These are phyloP conservation scores for Alternaria panax DNA, from an alignment of 2,329 filamentous ascomycete genomes.

Conservation along the genomic window DNA sequence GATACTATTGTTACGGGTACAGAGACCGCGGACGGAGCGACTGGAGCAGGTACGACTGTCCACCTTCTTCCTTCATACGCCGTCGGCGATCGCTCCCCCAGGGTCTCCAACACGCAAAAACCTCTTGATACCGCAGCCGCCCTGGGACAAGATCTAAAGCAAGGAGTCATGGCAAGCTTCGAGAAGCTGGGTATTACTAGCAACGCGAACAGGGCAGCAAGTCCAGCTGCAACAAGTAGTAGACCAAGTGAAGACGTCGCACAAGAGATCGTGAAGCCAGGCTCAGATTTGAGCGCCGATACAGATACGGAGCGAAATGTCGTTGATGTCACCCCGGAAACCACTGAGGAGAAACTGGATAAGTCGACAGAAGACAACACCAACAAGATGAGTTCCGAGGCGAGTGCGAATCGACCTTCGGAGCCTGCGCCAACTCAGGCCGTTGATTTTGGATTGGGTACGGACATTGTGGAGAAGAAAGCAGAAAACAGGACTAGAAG, in stretches of 20 bases:
- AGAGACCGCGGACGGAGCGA: slow-evolving; percentile 44
- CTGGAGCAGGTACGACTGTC: slow-evolving; percentile 39
- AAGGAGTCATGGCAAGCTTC: slow-evolving; percentile 43
- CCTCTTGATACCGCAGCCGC: slow-evolving; percentile 39
- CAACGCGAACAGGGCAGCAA: slow-evolving; percentile 22
- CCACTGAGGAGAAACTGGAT: neutral
- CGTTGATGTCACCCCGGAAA: neutral
- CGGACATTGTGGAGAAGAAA: slow-evolving; percentile 18
- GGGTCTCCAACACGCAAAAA: slow-evolving; percentile 16
- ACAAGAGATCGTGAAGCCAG: slow-evolving; percentile 17
- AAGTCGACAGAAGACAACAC: neutral
- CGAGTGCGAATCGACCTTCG: neutral
- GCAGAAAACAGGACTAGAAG: slow-evolving; percentile 25
- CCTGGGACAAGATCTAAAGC: slow-evolving; percentile 38
- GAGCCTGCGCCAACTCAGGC: neutral
- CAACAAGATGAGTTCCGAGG: neutral
- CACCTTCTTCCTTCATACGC: slow-evolving; percentile 37
- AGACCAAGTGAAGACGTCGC: slow-evolving; percentile 21
- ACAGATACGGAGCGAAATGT: neutral
- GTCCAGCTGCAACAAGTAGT: slow-evolving; percentile 21
- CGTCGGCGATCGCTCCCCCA: slow-evolving; percentile 20
- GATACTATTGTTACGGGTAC: slow-evolving; percentile 46
- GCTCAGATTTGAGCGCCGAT: slow-evolving; percentile 10
- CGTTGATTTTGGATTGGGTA: slow-evolving; percentile 3
- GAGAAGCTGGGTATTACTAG: slow-evolving; percentile 38